phyloP scores from a whole-genome alignment of 2,329 filamentous ascomycete species.

The Fusarium keratoplasticum region DNA sequence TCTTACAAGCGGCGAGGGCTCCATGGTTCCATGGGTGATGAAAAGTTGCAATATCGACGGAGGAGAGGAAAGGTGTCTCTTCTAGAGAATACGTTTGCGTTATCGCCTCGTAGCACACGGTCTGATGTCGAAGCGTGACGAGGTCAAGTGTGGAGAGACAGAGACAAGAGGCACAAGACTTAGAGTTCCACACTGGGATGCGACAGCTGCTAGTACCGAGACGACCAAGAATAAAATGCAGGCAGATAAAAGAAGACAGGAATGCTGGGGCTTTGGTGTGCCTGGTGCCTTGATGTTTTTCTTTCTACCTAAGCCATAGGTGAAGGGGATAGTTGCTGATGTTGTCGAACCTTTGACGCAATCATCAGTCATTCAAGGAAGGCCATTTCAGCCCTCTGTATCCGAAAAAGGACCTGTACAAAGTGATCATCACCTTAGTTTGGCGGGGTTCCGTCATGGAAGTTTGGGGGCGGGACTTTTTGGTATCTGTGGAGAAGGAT shows the following conservation, averaged over 20 bases:
- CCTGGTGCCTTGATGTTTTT: background rate
- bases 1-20: slow-evolving; percentile 60
- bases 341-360: background rate
- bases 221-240: background rate
- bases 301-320: background rate
- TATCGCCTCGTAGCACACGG: background rate
- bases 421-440: slow-evolving; percentile 18
- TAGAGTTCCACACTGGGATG: background rate
- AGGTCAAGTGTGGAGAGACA: slow-evolving; percentile 37
- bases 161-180: slow-evolving; percentile 25
- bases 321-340: background rate
- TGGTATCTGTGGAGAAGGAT: slow-evolving; percentile 17
- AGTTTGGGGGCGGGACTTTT: slow-evolving; percentile 24
- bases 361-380: slow-evolving; percentile 8
- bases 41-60: background rate
- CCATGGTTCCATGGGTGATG: slow-evolving; percentile 47
- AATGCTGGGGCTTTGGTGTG: background rate
- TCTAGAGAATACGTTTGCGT: background rate
- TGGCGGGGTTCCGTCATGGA: slow-evolving; percentile 20
- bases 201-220: background rate
- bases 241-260: background rate
- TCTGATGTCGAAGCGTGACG: slow-evolving; percentile 27
- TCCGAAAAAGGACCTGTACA: background rate
- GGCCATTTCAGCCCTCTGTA: background rate
- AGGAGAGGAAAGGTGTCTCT: background rate